Evolutionary conservation across 1,284 basidiomycete species (phyloP).

Genomic region (Stygiomarasmius scandens): DNA sequence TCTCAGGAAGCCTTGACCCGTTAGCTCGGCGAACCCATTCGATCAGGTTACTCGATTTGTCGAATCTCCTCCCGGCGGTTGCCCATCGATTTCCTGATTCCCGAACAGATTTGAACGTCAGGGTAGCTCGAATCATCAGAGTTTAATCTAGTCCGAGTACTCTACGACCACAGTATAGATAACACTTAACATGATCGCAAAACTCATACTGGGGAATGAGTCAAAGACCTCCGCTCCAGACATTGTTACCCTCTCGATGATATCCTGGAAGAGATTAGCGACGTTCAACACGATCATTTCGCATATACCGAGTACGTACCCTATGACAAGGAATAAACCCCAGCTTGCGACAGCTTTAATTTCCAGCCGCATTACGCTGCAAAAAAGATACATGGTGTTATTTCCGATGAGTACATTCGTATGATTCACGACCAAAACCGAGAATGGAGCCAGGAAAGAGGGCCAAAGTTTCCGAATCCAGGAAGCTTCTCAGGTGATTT

Average conservation of each 20-base stretch:
- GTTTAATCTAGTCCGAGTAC: too few relatives aligned
- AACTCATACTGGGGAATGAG: constrained; percentile 41
- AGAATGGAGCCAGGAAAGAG: constrained; percentile 65
- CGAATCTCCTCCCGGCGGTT: too few relatives aligned
- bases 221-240: constrained; percentile 59
- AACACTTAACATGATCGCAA: too few relatives aligned
- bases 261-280: constrained; percentile 51
- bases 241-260: constrained; percentile 80
- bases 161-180: too few relatives aligned
- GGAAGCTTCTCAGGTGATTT: constrained; percentile 50
- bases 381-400: neutral
- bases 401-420: constrained; percentile 45
- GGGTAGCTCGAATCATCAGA: too few relatives aligned
- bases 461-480: constrained; percentile 52
- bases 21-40: too few relatives aligned
- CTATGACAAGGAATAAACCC: constrained; percentile 97
- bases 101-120: too few relatives aligned
- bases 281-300: constrained; percentile 3
- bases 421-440: constrained; percentile 57
- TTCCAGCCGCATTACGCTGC: constrained; percentile 74
- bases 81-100: too few relatives aligned
- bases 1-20: too few relatives aligned
- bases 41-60: too few relatives aligned
- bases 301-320: constrained; percentile 41
- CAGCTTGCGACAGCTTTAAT: constrained; percentile 74